Evolutionary conservation across 2,329 filamentous ascomycete genomes (phyloP).

Genomic region (Pyrenophora seminiperda): DNA sequence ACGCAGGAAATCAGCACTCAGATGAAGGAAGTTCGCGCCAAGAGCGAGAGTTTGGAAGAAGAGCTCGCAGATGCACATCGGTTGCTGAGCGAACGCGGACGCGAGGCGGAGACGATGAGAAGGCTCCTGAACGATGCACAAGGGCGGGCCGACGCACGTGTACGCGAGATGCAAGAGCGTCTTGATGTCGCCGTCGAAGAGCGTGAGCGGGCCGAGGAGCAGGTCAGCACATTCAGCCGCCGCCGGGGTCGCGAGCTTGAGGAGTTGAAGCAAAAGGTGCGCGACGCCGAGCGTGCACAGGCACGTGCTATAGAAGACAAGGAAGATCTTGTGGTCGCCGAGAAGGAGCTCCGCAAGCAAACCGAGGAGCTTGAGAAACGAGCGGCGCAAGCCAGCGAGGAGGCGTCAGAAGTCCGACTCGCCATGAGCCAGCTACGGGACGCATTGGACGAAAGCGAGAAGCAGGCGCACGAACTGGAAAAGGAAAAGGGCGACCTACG

Average conservation of each 20-base stretch:
- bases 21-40: constrained; percentile 83
- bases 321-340: constrained; percentile 74
- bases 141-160: constrained; percentile 76
- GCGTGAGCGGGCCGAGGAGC: constrained; percentile 88
- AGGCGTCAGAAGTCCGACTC: constrained; percentile 74
- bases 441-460: constrained; percentile 85
- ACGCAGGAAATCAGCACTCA: constrained; percentile 85
- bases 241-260: constrained; percentile 82
- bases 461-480: constrained; percentile 80
- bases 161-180: constrained; percentile 85
- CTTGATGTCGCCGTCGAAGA: constrained; percentile 94
- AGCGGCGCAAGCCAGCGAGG: constrained; percentile 70
- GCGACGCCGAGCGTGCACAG: constrained; percentile 79
- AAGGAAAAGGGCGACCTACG: constrained; percentile 79
- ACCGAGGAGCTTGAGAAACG: constrained; percentile 76
- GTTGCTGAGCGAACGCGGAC: constrained; percentile 81
- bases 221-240: constrained; percentile 77
- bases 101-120: constrained; percentile 95
- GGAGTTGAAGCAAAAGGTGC: constrained; percentile 77
- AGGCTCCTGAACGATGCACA: constrained; percentile 85
- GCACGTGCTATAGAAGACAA: constrained; percentile 74
- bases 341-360: constrained; percentile 74
- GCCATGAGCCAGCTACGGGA: constrained; percentile 79
- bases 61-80: constrained; percentile 88
- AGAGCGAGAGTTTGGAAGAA: constrained; percentile 86